Evolutionary conservation across 768 basidiomycete genomes (phyloP).

Genomic region (Pulveroboletus sp.): DNA sequence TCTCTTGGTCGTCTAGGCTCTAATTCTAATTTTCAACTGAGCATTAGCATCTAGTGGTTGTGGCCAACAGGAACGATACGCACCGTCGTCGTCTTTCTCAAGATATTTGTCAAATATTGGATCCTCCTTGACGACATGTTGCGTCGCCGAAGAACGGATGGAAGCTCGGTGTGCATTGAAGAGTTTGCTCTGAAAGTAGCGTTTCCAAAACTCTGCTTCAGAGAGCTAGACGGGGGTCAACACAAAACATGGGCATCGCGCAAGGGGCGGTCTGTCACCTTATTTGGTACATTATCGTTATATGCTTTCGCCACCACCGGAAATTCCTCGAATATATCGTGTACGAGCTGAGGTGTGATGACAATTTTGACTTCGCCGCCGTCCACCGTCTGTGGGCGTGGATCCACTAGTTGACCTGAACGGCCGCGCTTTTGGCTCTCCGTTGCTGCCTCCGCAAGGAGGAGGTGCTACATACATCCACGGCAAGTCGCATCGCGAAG

Average conservation of each 20-base stretch:
- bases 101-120: slow-evolving; percentile 93
- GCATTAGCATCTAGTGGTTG: neutral
- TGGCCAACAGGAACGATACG: slow-evolving; percentile 17
- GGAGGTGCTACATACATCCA: slow-evolving; percentile 50
- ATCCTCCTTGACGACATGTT: slow-evolving; percentile 85
- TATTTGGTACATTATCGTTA: slow-evolving; percentile 84
- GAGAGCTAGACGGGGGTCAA: slow-evolving; percentile 51
- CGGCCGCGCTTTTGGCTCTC: slow-evolving; percentile 78
- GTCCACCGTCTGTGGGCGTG: slow-evolving; percentile 78
- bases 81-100: slow-evolving; percentile 94
- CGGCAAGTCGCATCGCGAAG: neutral
- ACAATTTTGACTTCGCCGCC: slow-evolving; percentile 84
- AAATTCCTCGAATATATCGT: slow-evolving; percentile 97
- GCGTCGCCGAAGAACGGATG: slow-evolving; percentile 78
- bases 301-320: slow-evolving; percentile 92
- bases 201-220: slow-evolving; percentile 92
- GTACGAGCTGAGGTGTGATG: slow-evolving; percentile 86
- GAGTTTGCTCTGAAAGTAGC: slow-evolving; percentile 94
- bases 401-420: slow-evolving; percentile 81
- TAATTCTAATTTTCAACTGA: slow-evolving; percentile 43
- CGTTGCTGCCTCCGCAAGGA: slow-evolving; percentile 69
- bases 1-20: slow-evolving; percentile 69
- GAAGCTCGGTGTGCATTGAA: slow-evolving; percentile 95
- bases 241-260: neutral
- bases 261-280: slow-evolving; percentile 40